These are phyloP conservation scores for Euphorbia neoarborescens DNA, from an alignment of 441 rosid species.

Conservation along the genomic window DNA sequence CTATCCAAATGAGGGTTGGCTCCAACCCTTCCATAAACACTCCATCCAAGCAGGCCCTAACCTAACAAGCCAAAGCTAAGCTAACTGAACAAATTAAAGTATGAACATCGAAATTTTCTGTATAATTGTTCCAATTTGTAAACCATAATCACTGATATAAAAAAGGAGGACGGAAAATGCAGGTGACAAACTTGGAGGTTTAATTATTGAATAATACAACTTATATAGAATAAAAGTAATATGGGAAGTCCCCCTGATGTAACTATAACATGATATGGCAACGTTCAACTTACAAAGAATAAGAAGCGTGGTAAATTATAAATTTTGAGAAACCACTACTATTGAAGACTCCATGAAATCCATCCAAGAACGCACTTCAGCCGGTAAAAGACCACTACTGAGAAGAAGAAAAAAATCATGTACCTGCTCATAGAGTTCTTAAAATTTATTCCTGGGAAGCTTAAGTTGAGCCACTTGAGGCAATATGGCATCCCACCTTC, in stretches of 20 bases:
- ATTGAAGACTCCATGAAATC: background rate
- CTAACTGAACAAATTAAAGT: background rate
- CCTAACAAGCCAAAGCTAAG: background rate
- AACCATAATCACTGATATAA: background rate
- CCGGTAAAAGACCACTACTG: background rate
- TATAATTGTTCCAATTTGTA: background rate
- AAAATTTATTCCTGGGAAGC: conserved; percentile 83
- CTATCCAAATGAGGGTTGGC: too few relatives aligned
- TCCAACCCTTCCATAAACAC: too few relatives aligned
- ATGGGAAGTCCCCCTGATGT: background rate
- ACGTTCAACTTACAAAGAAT: background rate
- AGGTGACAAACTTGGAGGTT: background rate
- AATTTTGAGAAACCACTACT: background rate
- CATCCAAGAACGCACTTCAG: background rate
- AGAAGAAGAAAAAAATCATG: background rate
- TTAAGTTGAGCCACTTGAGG: conserved; percentile 96
- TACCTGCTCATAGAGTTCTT: conserved; percentile 95
- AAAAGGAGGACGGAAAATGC: background rate
- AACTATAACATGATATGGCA: background rate
- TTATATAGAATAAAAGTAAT: background rate
- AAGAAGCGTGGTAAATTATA: background rate
- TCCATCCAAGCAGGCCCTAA: too few relatives aligned
- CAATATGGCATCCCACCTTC: conserved; percentile 88
- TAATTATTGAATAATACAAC: background rate
- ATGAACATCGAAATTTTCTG: background rate